phyloP scores from a whole-genome alignment of 257 asterid genomes.

The Jacaranda mimosifolia region DNA sequence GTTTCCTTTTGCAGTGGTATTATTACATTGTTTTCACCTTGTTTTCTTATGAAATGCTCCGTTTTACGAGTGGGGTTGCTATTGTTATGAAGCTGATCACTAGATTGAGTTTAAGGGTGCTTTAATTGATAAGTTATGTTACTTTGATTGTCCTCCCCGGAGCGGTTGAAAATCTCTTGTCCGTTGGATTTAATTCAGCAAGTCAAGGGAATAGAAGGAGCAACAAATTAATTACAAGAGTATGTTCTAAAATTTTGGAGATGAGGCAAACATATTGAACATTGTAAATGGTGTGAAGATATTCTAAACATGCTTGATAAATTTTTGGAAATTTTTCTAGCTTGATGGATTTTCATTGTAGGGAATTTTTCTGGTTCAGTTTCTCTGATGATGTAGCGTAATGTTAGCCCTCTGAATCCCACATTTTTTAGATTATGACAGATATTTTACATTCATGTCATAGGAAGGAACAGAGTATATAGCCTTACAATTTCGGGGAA shows the following conservation, averaged over 20 bases:
- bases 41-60: not conserved
- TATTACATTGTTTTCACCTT: not conserved
- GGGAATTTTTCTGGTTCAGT: not conserved
- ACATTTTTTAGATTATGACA: conserved; percentile 32
- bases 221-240: not conserved
- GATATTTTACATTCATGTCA: conserved; percentile 20
- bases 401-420: not conserved
- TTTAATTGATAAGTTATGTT: not conserved
- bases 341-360: not conserved
- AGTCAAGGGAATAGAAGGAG: not conserved
- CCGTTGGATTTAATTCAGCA: not conserved
- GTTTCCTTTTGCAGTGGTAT: not conserved
- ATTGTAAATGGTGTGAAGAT: not conserved
- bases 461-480: conserved; percentile 28
- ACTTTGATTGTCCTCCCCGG: not conserved
- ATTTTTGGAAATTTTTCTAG: conserved; percentile 1
- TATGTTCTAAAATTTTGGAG: not conserved
- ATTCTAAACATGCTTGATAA: not conserved
- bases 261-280: not conserved
- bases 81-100: not conserved
- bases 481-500: conserved; percentile 18
- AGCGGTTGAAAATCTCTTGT: not conserved
- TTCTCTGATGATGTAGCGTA: not conserved
- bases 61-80: not conserved
- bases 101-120: conserved; percentile 1